phyloP scores from a whole-genome alignment of 2,329 filamentous ascomycete species.

The Raffaelea albimanens region DNA sequence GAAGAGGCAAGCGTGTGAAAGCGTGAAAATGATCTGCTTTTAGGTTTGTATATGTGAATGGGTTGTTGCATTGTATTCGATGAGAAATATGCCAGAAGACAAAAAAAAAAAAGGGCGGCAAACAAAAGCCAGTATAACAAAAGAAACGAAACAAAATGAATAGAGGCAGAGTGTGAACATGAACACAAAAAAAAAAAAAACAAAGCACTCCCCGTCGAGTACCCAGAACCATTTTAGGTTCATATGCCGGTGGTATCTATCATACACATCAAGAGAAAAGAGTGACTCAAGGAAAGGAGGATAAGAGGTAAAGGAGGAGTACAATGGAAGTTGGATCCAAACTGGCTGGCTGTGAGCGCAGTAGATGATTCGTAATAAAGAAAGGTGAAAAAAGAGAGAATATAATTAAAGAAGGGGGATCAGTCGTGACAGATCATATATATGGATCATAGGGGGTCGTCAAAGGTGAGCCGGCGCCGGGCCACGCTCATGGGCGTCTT shows the following conservation, averaged over 20 bases:
- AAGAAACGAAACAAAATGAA: slow-evolving; percentile 1
- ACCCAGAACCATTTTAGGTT: slow-evolving; percentile 11
- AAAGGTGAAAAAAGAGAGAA: neutral
- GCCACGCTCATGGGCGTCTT: slow-evolving; percentile 56
- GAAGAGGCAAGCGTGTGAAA: no score
- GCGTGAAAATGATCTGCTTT: no score
- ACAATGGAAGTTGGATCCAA: neutral
- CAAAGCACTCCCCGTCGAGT: slow-evolving; percentile 4
- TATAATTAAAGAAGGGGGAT: neutral
- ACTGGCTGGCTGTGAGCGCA: neutral
- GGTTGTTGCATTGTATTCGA: neutral
- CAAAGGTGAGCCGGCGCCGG: slow-evolving; percentile 74
- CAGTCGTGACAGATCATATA: neutral
- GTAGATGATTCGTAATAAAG: neutral
- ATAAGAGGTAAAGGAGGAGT: neutral
- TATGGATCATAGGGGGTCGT: slow-evolving; percentile 33
- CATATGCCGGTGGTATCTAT: neutral
- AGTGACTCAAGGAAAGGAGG: no score
- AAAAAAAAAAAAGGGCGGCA: neutral
- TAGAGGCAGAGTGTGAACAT: neutral
- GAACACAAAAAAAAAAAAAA: neutral
- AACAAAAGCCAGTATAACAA: neutral
- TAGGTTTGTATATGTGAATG: neutral
- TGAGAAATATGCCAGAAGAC: neutral
- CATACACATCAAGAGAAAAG: neutral